Conservation (phyloP, 2,329 filamentous ascomycete genomes). For the Colletotrichum sojae region DNA sequence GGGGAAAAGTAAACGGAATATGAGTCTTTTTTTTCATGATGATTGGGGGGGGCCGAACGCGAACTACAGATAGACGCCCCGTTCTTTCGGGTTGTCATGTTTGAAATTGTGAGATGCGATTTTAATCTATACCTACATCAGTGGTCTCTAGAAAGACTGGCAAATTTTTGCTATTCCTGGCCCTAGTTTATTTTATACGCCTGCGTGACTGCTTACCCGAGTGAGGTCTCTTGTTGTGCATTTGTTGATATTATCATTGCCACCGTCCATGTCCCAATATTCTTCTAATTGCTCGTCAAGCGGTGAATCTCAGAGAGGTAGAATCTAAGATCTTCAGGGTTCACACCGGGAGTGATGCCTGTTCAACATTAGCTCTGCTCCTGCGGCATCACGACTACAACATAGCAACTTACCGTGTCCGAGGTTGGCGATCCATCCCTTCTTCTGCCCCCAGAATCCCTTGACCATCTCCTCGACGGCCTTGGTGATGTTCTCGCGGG, state of each 20-base stretch:
- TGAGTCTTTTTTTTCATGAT: neutral
- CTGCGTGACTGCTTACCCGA: conserved; percentile 2
- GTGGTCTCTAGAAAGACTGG: conserved; percentile 21
- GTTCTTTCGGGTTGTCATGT: neutral
- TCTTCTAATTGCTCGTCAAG: conserved; percentile 62
- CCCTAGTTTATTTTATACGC: neutral
- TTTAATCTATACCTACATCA: conserved; percentile 5
- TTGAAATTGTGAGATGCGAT: conserved; percentile 5
- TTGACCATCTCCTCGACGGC: conserved; percentile 89
- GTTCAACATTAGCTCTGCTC: conserved; percentile 14
- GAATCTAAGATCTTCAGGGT: conserved; percentile 93
- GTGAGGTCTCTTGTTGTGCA: neutral
- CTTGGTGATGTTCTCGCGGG: conserved; percentile 82
- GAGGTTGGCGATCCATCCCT: conserved; percentile 97
- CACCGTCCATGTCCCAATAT: neutral
- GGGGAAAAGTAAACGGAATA: conserved; percentile 10
- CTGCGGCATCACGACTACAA: neutral
- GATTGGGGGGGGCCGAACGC: too few relatives aligned
- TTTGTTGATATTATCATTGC: conserved; percentile 8
- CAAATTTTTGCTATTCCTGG: neutral
- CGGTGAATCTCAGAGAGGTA: conserved; percentile 95
- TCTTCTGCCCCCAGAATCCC: conserved; percentile 87
- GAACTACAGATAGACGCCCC: too few relatives aligned
- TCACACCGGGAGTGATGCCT: conserved; percentile 95
- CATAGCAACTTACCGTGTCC: conserved; percentile 81